Conservation (phyloP, 257 asterid genomes). For the Nicotiana sylvestris region DNA sequence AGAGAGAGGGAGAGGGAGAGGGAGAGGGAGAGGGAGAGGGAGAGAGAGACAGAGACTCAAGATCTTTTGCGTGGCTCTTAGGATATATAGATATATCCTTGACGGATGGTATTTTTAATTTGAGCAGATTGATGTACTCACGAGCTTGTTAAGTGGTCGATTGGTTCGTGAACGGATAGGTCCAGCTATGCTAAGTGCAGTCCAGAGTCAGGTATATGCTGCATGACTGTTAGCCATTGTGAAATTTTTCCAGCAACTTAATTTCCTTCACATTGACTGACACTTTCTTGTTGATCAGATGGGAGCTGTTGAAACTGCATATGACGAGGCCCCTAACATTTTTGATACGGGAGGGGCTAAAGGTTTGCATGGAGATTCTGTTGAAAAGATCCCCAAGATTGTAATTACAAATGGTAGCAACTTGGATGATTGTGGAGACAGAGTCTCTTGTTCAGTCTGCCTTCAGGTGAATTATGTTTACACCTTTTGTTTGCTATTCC, state of each 20-base stretch:
- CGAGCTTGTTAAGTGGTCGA: constrained; percentile 86
- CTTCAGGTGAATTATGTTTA: constrained; percentile 60
- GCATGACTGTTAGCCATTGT: background rate
- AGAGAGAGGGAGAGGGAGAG: too few species aligned
- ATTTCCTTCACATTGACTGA: background rate
- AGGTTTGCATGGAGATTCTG: constrained; percentile 75
- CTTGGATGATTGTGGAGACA: constrained; percentile 70
- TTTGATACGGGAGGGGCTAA: constrained; percentile 90
- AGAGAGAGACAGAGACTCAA: background rate
- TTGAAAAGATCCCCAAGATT: constrained; percentile 81
- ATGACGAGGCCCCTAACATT: constrained; percentile 70
- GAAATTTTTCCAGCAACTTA: background rate
- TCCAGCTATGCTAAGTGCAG: constrained; percentile 98
- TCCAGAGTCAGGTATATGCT: constrained; percentile 80
- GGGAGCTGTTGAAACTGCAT: constrained; percentile 83
- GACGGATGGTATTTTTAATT: constrained; percentile 8
- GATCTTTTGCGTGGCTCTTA: background rate
- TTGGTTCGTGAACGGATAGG: constrained; percentile 97
- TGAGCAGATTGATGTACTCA: constrained; percentile 81
- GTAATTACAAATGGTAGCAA: constrained; percentile 48
- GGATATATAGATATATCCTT: background rate
- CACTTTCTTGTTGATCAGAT: constrained; percentile 40
- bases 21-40: too few species aligned
- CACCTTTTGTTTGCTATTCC: background rate
- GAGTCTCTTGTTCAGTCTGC: constrained; percentile 89